Evolutionary conservation across 805 yeast species (phyloP), one percentile per base, ranked within the genome.

Genomic region (Yamadazyma philogaea): DNA sequence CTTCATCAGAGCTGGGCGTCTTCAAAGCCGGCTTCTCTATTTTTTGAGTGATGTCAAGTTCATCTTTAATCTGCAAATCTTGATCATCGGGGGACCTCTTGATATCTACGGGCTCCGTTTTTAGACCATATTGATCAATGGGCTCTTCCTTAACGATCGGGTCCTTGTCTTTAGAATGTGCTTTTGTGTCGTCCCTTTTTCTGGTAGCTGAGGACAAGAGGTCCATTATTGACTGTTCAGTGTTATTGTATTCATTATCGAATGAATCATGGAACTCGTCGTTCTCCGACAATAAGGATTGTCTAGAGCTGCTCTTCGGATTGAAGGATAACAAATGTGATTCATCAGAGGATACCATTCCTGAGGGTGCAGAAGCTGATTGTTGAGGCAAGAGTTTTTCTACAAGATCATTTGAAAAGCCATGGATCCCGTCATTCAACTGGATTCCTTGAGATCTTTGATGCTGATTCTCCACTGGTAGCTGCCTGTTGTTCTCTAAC

Each of bases 371-470:
- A 24, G 28, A n/a, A 24, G 10, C 5, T 27, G 37, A 24, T 16
- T 37, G 35, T 19, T 16, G 18, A 11, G 70, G 71, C 14, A 66
- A 53, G 30, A 70, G 48, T 43, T 56, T 51, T 30, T 56, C 64
- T 8, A 70, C 72, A 40, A 65, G 39, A 18, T 60, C 59, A 47
- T 69, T 70, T 2, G 72, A 51, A 30, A 70, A 66, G 1, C 74
- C 75, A 44, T 66, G 65, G 28, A 70, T 66, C 3, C 75, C 75
- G 46, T 69, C 74, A 44, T 65, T 64, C 38, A 70, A 51, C 46
- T 64, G 58, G 2, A 69, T 47, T 2, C 72, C 70, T 22, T 48
- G 46, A 39, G 55, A 56, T 49, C 47, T 39, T 45, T 53, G 35
- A 8, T 6, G 8, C 2, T 31, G 18, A 18, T 45, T 44, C 11